These are phyloP conservation scores for Epichloe uncinata DNA, from an alignment of 2,329 filamentous ascomycete genomes.

Conservation along the genomic window DNA sequence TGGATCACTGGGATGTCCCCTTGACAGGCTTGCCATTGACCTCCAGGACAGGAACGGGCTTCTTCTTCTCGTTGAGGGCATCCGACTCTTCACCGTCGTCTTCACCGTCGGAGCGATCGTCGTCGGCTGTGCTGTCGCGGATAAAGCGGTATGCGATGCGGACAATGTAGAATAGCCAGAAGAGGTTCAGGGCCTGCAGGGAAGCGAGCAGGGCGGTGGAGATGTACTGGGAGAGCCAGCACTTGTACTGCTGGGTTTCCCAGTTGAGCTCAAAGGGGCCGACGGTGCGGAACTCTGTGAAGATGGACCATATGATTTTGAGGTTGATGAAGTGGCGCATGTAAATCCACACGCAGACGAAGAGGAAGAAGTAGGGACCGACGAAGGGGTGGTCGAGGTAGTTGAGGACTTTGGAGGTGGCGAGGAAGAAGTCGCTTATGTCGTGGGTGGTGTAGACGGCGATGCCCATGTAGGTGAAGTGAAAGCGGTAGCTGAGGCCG, in stretches of 20 bases:
- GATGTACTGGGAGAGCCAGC: conserved; percentile 54
- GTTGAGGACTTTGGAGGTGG: conserved; percentile 83
- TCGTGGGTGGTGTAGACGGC: conserved; percentile 93
- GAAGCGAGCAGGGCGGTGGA: conserved; percentile 49
- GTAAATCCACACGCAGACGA: conserved; percentile 79
- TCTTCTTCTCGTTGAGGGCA: conserved; percentile 18
- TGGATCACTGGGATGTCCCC: conserved; percentile 1
- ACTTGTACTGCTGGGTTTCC: conserved; percentile 67
- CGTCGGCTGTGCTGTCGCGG: conserved; percentile 45
- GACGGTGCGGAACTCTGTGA: conserved; percentile 62
- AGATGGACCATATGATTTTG: conserved; percentile 59
- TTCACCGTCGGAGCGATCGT: conserved; percentile 59
- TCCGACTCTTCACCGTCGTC: conserved; percentile 44
- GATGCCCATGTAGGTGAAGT: conserved; percentile 90
- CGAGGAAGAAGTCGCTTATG: conserved; percentile 89
- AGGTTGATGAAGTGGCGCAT: conserved; percentile 77
- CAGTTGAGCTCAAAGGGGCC: conserved; percentile 67
- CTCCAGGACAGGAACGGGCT: conserved; percentile 10
- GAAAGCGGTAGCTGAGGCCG: conserved; percentile 79
- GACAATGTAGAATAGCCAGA: conserved; percentile 69
- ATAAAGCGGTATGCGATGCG: conserved; percentile 62
- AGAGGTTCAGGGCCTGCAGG: conserved; percentile 64
- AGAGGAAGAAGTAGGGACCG: conserved; percentile 72
- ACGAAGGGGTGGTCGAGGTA: conserved; percentile 72
- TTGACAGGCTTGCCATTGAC: conserved; percentile 11